A percentile compares a stretch with the other conserved stretches of the same genome.
Conservation (phyloP, 2,329 filamentous ascomycete genomes). For the Thielaviopsis punctulata region DNA sequence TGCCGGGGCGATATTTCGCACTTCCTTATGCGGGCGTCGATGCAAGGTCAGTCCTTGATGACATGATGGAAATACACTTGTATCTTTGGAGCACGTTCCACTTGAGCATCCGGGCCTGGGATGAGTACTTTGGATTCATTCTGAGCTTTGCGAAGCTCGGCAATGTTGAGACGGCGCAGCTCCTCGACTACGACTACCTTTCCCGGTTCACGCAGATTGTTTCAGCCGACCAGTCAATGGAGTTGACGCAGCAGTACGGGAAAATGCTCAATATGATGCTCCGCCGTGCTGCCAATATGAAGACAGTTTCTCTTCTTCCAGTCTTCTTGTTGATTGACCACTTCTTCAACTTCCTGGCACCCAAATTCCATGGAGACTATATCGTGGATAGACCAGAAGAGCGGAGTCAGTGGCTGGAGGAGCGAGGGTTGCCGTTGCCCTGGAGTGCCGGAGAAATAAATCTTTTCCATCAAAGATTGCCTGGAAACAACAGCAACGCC, state of each 20-base stretch:
- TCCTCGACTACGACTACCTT: slow-evolving; percentile 47
- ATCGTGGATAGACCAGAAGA: slow-evolving; percentile 24
- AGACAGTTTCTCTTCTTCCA: neutral
- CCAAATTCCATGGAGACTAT: slow-evolving; percentile 18
- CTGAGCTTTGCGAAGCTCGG: slow-evolving; percentile 48
- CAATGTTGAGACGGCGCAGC: slow-evolving; percentile 33
- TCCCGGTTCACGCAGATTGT: slow-evolving; percentile 41
- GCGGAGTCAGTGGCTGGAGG: slow-evolving; percentile 21
- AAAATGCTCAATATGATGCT: slow-evolving; percentile 35
- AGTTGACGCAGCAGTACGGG: slow-evolving; percentile 36
- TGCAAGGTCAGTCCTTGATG: slow-evolving; percentile 20
- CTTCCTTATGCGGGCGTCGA: slow-evolving; percentile 18
- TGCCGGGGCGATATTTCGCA: slow-evolving; percentile 30
- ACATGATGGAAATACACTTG: slow-evolving; percentile 31
- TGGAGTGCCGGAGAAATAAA: slow-evolving; percentile 31
- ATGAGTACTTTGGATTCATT: slow-evolving; percentile 58
- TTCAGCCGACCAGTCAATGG: slow-evolving; percentile 36
- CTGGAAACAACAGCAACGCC: slow-evolving; percentile 25
- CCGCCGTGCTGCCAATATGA: slow-evolving; percentile 24
- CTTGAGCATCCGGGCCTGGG: slow-evolving; percentile 47
- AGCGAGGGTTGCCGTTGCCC: slow-evolving; percentile 21
- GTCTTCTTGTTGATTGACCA: slow-evolving; percentile 17
- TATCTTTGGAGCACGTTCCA: slow-evolving; percentile 48
- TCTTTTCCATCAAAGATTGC: slow-evolving; percentile 26
- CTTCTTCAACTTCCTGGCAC: slow-evolving; percentile 27